Evolutionary conservation across 1,139 yeast species (phyloP).

Genomic region (Spathaspora sp.): DNA sequence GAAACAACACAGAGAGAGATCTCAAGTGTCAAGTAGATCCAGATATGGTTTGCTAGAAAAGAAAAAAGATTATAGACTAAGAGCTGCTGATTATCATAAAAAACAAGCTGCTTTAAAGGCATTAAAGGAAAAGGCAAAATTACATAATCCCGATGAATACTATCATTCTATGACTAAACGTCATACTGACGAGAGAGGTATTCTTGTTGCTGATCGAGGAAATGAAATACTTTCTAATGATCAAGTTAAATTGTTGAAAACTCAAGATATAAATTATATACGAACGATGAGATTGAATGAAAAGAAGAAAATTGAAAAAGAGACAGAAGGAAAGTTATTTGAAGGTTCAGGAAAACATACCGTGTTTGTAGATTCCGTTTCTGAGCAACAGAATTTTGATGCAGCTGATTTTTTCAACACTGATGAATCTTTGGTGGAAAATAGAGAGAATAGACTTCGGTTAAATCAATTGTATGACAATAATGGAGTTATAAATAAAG

Average conservation of each 20-base stretch:
- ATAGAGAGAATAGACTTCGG: conserved; percentile 73
- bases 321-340: conserved; percentile 54
- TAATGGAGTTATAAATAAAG: conserved; percentile 26
- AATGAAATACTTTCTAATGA: conserved; percentile 63
- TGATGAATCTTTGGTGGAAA: conserved; percentile 57
- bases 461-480: conserved; percentile 55
- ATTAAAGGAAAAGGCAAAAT: conserved; percentile 67
- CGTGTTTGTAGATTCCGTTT: conserved; percentile 71
- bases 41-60: conserved; percentile 85
- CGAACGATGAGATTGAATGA: conserved; percentile 76
- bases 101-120: conserved; percentile 84
- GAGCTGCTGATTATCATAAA: conserved; percentile 87
- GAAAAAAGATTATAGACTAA: conserved; percentile 87
- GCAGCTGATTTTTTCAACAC: conserved; percentile 71
- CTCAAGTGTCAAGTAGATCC: conserved; percentile 75
- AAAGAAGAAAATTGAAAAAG: conserved; percentile 59
- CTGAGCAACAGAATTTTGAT: conserved; percentile 56
- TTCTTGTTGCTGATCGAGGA: conserved; percentile 65
- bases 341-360: conserved; percentile 72
- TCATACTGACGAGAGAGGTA: conserved; percentile 67
- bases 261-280: conserved; percentile 86
- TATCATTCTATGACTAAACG: conserved; percentile 85
- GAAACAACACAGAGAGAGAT: conserved; percentile 92
- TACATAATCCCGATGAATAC: conserved; percentile 93
- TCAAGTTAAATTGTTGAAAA: conserved; percentile 78